Conservation (phyloP, 495 filamentous ascomycete species). For the Neurospora sp. region DNA sequence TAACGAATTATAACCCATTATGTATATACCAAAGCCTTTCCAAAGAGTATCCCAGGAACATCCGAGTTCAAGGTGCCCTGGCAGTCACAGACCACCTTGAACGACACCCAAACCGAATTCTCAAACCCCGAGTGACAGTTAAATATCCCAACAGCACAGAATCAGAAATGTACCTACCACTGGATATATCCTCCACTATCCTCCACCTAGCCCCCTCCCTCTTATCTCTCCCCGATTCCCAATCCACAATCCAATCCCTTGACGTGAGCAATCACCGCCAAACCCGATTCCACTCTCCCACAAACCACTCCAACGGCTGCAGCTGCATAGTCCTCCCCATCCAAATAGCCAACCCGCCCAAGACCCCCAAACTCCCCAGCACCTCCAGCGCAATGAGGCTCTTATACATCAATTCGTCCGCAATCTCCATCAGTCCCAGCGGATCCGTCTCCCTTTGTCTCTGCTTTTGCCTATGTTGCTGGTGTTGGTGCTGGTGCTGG, state of each 20-base stretch:
- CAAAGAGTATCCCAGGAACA: not conserved
- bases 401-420: conserved; percentile 53
- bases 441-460: conserved; percentile 52
- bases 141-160: not conserved
- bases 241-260: not conserved
- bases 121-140: not conserved
- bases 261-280: conserved; percentile 7
- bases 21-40: not conserved
- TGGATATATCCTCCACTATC: not conserved
- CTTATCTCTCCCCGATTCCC: not conserved
- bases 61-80: no score
- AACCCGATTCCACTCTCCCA: conserved; percentile 21
- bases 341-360: conserved; percentile 67
- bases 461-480: conserved; percentile 14
- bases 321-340: conserved; percentile 23
- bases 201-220: not conserved
- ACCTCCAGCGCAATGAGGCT: conserved; percentile 68
- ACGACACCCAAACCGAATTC: not conserved
- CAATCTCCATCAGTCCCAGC: conserved; percentile 60
- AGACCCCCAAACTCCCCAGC: conserved; percentile 61
- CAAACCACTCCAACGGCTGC: conserved; percentile 14
- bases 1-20: not conserved
- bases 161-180: not conserved
- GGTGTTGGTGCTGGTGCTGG: not conserved
- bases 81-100: no score